Evolutionary conservation across 768 basidiomycete species (phyloP), one percentile per base, ranked within the genome.

Genomic region (Terana coerulea): DNA sequence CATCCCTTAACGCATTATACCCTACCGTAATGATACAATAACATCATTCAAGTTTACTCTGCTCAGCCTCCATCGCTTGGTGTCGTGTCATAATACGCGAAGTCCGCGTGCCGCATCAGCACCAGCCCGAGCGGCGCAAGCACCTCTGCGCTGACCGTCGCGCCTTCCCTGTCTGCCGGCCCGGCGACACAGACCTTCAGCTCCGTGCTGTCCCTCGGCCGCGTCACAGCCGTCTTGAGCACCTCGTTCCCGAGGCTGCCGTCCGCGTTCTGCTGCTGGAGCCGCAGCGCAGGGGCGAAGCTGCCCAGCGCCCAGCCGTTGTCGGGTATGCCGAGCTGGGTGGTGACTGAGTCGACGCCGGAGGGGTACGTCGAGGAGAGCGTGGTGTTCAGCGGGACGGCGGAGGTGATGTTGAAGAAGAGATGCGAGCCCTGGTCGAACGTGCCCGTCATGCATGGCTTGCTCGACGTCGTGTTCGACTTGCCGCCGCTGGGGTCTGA

Each of bases 161-260:
- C 22, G 3, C 21, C 49, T 24, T 19, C 6, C 11, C 22, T 22
- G 5, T 22, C 39, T 21, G 21, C 25, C 29, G 25, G 9, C 8
- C 55, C 44, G 9, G 44, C 43, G 12, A 53, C n/a, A 25, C 51
- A 53, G 12, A 57, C 52, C 41, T 57, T 57, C 30, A 57, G 30
- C 35, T 52, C 44, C 5, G 55, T 53, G 34, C 47, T 49, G 24
- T 57, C 55, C 8, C 22, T 19, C 5, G 17, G 26, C 26, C 37
- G 49, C 19, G 55, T 44, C 2, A 53, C 52, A 15, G 51, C 41
- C 5, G 55, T 53, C 4, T 41, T 30, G 2, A 52, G 39, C 17
- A 57, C 51, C 12, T 3, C 33, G 17, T 24, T 4, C 28, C 26
- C 36, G 12, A 49, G 28, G 15, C 11, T 19, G 47, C 37, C 47